Conservation (phyloP, 108 stramenopile species). For the Nitzschia palea region DNA sequence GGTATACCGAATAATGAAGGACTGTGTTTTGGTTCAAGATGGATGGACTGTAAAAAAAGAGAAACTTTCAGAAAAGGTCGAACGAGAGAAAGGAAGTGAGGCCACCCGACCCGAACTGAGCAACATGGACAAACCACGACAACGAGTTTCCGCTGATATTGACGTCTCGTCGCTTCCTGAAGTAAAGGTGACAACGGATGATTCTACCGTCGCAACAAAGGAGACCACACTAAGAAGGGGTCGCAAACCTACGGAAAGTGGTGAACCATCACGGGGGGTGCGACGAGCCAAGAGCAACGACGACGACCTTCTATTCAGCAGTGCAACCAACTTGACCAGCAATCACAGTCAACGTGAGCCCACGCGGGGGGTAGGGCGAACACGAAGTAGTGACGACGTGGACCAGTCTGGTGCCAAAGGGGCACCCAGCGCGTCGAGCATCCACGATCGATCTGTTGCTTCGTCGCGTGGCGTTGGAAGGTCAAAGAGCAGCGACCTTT, state of each 20-base stretch:
- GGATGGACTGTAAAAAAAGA: slow-evolving; percentile 4
- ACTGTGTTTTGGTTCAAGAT: slow-evolving; percentile 12
- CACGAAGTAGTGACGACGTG: slow-evolving; percentile 1
- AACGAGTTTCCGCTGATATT: background rate
- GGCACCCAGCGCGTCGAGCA: no score
- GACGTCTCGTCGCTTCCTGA: background rate
- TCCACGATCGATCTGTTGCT: background rate
- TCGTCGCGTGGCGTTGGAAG: background rate
- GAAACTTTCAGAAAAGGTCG: background rate
- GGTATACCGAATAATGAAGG: slow-evolving; percentile 12
- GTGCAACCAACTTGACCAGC: background rate
- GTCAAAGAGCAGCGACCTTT: background rate
- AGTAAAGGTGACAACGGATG: background rate
- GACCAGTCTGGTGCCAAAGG: no score
- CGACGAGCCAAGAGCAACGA: background rate
- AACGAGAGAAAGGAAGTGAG: background rate
- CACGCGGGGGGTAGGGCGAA: background rate
- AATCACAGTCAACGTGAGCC: background rate
- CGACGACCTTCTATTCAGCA: no score
- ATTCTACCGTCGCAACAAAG: background rate
- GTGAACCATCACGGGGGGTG: background rate
- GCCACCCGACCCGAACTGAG: slow-evolving; percentile 5
- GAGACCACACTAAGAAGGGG: background rate
- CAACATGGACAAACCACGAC: slow-evolving; percentile 18
- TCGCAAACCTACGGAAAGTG: no score